Base-by-base conservation (phyloP, 2,329 filamentous ascomycete genomes). In the Acarospora socialis region DNA sequence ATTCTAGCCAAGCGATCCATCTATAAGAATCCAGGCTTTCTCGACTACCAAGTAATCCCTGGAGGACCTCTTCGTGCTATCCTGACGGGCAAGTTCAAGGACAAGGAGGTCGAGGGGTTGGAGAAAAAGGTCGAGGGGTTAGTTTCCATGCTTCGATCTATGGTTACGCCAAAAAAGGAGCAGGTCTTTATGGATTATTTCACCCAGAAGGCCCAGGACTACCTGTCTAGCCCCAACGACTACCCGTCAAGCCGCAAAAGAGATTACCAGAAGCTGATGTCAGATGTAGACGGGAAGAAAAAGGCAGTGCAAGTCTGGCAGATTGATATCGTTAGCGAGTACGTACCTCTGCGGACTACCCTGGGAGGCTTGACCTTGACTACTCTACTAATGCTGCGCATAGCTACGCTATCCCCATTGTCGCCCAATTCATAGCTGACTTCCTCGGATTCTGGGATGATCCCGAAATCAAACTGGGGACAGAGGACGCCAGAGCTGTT, bases 391-490 rank as follows among this genome's bases (percentile, higher is more conserved):
- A 7, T 3, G 8, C 19, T 9, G 18, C n/a, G 4, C 3, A 4
- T 9, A 47, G 45, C 27, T 38, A 44, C 22, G 44, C 43, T 2
- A 48, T 46, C 20, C 44, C 44, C 8, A 37, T 46, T 5, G 41
- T 45, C 7, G 51, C 51, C 4, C 48, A 45, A 34, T 55, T 53
- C 19, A 44, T 48, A 7, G 56, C 48, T 0, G 52, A 45, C 18
- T 44, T 47, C 22, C 38, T 47, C 5, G 44, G 44, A 4, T 46
- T 44, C 26, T 33, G 32, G 19, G 13, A 45, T 12, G 35, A 36
- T 4, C 34, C 45, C 14, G 39, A 13, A 34, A 38, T n/a, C 5
- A 27, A 23, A 4, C 7, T 12, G 8, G 21, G 19, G 3, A 31
- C 34, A n/a, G 13, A 8, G 5, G 18, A 37, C 1, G 36, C 23